A percentile compares a stretch with the other conserved stretches of the same genome.
These are phyloP conservation scores for Xylaria telfairii DNA, from an alignment of 495 filamentous ascomycete genomes.

Conservation along the genomic window DNA sequence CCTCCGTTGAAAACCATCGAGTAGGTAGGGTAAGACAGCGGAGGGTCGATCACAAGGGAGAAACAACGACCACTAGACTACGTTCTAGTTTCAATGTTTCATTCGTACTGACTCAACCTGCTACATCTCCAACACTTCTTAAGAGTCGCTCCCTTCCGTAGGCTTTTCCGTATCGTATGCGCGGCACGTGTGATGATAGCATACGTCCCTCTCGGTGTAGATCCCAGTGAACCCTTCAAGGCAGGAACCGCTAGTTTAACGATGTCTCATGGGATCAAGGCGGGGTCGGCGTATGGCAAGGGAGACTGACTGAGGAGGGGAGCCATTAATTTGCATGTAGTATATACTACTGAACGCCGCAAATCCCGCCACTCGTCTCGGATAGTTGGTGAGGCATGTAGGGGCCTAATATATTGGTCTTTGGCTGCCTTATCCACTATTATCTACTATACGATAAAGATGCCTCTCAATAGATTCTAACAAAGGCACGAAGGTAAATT, in stretches of 20 bases:
- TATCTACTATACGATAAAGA: neutral
- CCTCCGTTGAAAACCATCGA: neutral
- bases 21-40: no score
- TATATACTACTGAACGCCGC: neutral
- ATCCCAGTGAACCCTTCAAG: no score
- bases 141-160: neutral
- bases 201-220: no score
- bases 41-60: no score
- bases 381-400: slow-evolving; percentile 6
- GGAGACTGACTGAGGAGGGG: neutral
- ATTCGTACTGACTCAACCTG: neutral
- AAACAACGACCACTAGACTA: neutral
- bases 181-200: no score
- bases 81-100: neutral
- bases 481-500: neutral
- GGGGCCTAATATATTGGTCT: slow-evolving; percentile 11
- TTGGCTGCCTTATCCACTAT: neutral
- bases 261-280: neutral
- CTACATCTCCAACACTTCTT: neutral
- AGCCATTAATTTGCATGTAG: neutral
- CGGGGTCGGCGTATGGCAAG: neutral
- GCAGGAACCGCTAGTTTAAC: neutral
- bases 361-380: neutral
- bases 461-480: neutral
- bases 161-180: neutral